Base-by-base conservation (phyloP, 1,284 basidiomycete genomes). In the Cryptococcus sp. region DNA sequence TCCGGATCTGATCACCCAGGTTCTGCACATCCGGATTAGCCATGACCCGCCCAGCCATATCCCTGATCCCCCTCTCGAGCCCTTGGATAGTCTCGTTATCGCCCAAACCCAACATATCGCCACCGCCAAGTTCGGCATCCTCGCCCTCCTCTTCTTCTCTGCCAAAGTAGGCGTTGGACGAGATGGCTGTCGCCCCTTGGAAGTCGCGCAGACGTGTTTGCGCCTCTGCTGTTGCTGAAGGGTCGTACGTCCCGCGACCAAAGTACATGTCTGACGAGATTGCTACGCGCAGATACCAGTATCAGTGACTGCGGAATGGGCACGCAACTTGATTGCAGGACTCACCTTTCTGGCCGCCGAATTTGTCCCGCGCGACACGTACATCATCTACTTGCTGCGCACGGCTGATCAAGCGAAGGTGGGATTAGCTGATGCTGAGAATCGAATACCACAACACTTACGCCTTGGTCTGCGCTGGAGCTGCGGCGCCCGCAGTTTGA, bases 181-280 rank as follows among this genome's bases (percentile, higher is more conserved):
- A 96, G 73, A 99, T 99, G 35, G 92, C 87, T 0, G 90, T 91
- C 23, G 95, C 92, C 17, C 94, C 94, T 68, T 88, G 85, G 86
- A 99, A 99, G 49, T 86, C 82, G 67, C 88, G 85, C 47, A 98
- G 81, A 10, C 95, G 86, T 20, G 84, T 80, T 74, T 93, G 89
- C 1, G 93, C 92, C 78, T 97, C 93, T 44, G 82, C 79, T 38
- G 85, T 76, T 4, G 86, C 83, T 46, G 80, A 73, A 1, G 92
- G 85, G 75, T 99, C 95, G 79, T 97, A 97, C 19, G 86, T 79
- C 54, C 90, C 90, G 31, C 95, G 86, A 41, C 89, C 91, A 78
- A 98, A 98, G 83, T 91, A 98, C 89, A 95, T 93, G 76, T 99
- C 96, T 1, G 91, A 95, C 5, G 93, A 96, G 76, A 99, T 97